Percentiles rank a stretch among this genome's conserved stretches.
These are phyloP conservation scores for Penicillium paxilli DNA, from an alignment of 495 filamentous ascomycete species.

Conservation along the genomic window DNA sequence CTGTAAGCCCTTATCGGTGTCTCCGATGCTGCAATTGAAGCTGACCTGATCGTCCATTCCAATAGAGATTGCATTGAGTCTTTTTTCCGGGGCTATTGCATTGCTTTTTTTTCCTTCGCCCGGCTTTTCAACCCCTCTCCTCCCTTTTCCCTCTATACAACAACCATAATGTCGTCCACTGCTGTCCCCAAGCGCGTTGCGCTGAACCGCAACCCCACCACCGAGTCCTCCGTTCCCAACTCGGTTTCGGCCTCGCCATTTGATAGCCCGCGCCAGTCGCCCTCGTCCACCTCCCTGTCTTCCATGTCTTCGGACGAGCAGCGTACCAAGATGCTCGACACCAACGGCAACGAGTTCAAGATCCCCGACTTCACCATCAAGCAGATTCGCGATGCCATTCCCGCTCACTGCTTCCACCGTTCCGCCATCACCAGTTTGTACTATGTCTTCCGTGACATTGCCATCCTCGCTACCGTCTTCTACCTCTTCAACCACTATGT, in stretches of 20 bases:
- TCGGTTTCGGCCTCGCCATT: slow-evolving; percentile 64
- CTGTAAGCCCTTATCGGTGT: not conserved
- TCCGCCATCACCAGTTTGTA: slow-evolving; percentile 58
- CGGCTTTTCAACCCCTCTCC: slow-evolving; percentile 4
- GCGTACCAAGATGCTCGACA: slow-evolving; percentile 60
- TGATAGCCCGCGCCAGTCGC: slow-evolving; percentile 71
- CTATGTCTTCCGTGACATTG: slow-evolving; percentile 64
- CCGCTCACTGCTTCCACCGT: slow-evolving; percentile 65
- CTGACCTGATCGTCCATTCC: not conserved
- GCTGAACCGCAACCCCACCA: slow-evolving; percentile 49
- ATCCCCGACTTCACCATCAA: slow-evolving; percentile 73
- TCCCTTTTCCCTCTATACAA: too few species aligned
- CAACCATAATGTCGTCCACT: slow-evolving; percentile 57
- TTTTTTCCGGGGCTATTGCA: not conserved
- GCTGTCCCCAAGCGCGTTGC: slow-evolving; percentile 55
- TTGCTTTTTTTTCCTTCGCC: not conserved
- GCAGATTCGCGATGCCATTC: slow-evolving; percentile 63
- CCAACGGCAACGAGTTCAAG: slow-evolving; percentile 68
- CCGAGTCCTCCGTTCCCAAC: slow-evolving; percentile 61
- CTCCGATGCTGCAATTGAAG: not conserved
- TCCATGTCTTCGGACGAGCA: slow-evolving; percentile 69
- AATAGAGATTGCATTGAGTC: not conserved
- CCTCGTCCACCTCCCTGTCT: slow-evolving; percentile 88
- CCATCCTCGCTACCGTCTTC: slow-evolving; percentile 55
- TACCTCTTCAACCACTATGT: slow-evolving; percentile 66